Evolutionary conservation across 257 asterid genomes (phyloP).

Genomic region (Datura wrightii): DNA sequence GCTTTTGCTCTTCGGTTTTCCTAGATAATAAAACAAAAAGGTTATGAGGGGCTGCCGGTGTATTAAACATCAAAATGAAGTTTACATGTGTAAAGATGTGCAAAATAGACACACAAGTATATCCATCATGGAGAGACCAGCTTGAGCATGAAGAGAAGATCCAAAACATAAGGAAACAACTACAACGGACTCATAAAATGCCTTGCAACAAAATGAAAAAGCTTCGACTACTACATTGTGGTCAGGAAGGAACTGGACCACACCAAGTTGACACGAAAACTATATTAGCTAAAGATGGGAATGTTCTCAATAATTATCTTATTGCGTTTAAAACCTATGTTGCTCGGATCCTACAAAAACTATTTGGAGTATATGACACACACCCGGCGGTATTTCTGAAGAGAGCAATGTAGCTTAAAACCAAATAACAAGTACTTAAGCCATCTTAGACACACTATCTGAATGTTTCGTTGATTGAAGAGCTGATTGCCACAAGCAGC

Average conservation of each 20-base stretch:
- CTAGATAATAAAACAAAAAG: slow-evolving; percentile 41
- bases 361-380: not conserved
- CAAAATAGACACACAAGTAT: too few species aligned
- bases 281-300: not conserved
- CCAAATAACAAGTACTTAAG: not conserved
- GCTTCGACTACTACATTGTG: too few species aligned
- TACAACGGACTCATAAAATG: not conserved
- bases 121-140: not conserved
- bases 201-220: not conserved
- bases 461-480: not conserved
- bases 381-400: not conserved
- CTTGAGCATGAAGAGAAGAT: too few species aligned
- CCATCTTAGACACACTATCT: not conserved
- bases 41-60: not conserved
- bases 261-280: not conserved
- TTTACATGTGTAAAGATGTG: too few species aligned
- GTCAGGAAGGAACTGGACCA: not conserved
- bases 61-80: too few species aligned
- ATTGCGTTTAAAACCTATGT: not conserved
- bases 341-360: not conserved
- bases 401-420: not conserved
- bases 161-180: not conserved
- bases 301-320: not conserved
- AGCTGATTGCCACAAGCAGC: slow-evolving; percentile 12
- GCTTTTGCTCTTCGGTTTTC: slow-evolving; percentile 97